Evolutionary conservation across 768 basidiomycete genomes (phyloP), one percentile per base, ranked within the genome.

Genomic region (Lentinula lateritia): DNA sequence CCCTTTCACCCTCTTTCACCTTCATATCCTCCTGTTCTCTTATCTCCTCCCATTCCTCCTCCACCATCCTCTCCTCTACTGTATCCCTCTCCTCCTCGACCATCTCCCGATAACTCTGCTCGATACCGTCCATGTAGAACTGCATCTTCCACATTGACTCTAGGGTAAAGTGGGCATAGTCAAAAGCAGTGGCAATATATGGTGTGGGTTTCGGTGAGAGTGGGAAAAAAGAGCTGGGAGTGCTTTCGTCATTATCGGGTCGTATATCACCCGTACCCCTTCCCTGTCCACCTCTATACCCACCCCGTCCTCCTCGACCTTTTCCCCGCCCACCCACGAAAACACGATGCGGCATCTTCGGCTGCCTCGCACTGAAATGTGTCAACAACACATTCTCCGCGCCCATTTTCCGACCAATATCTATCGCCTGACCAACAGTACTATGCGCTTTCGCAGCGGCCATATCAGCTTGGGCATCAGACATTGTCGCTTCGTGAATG

Each of bases 401-500:
- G 9, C 83, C 79, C 95, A 96, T 96, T 63, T 93, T 78, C 68
- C 77, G 78, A 5, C 88, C 95, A 13, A 94, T 78, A 28, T 83
- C 81, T 50, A 98, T 83, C 0, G 96, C 96, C 69, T 98, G 92
- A 0, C 91, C 85, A 61, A 94, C 84, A 0, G 96, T 98, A 61
- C 90, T 93, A 71, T 98, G 96, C 4, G 87, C 87, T 75, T 96
- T 98, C 42, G 73, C 72, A 0, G 66, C 68, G 0, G 95, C 95
- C 74, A 92, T 72, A 12, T 87, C 87, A 18, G 76, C 82, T 67
- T 95, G 84, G 59, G 90, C 90, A 67, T 98, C 90, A 1, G 86
- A 90, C 83, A 98, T 88, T 3, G 94, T 94, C 0, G 95, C 92
- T 71, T 98, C 96, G 67, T 98, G 96, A 36, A 98, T 94, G 45